Percentiles rank a stretch among this genome's conserved stretches.
Conservation (phyloP, 495 filamentous ascomycete species). For the Daldinia grandis region DNA sequence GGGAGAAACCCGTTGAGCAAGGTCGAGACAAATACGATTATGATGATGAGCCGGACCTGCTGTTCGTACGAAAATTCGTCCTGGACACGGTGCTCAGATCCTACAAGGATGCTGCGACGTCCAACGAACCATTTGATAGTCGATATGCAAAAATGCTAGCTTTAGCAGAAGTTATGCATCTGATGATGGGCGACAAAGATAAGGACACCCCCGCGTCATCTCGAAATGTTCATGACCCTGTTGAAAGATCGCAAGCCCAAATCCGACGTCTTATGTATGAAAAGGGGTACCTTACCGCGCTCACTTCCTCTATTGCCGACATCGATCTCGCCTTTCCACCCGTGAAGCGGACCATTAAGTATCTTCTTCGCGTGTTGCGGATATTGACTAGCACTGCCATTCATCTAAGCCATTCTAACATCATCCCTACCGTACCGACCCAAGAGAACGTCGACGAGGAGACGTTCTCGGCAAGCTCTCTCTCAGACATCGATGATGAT, state of each 20-base stretch:
- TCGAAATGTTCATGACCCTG: constrained; percentile 34
- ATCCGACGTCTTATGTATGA: constrained; percentile 97
- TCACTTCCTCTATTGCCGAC: constrained; percentile 93
- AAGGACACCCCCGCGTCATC: constrained; percentile 53
- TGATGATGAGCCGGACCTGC: constrained; percentile 84
- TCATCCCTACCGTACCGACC: constrained; percentile 66
- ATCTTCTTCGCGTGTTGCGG: constrained; percentile 89
- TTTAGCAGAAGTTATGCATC: constrained; percentile 89
- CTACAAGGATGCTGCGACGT: constrained; percentile 86
- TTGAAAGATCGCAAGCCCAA: constrained; percentile 68
- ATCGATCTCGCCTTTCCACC: constrained; percentile 94
- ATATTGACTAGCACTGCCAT: constrained; percentile 88
- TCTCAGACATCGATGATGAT: constrained; percentile 85
- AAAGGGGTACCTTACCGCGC: constrained; percentile 87
- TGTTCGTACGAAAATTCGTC: constrained; percentile 93
- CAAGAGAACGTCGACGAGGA: constrained; percentile 84
- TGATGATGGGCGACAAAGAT: constrained; percentile 84
- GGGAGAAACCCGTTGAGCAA: constrained; percentile 70
- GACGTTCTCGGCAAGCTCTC: constrained; percentile 86
- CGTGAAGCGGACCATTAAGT: constrained; percentile 92
- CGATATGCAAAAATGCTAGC: constrained; percentile 88
- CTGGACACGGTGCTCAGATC: constrained; percentile 91
- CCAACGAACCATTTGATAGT: constrained; percentile 79
- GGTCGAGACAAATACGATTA: constrained; percentile 62
- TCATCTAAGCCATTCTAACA: constrained; percentile 80